Evolutionary conservation across 306 rosid species (phyloP).

Genomic region (Vigna radiata): DNA sequence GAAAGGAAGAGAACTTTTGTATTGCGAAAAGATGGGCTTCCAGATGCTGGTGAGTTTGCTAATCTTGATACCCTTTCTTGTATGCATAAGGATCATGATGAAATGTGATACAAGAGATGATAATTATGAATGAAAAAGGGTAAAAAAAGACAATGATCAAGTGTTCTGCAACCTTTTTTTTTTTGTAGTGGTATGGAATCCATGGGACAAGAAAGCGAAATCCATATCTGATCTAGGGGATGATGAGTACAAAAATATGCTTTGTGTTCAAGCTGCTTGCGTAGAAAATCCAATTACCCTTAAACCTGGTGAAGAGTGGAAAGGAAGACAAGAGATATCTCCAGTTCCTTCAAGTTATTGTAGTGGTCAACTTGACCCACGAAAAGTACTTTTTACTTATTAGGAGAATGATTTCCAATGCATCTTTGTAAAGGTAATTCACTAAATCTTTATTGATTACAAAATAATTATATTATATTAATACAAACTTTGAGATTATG

Average conservation of each 20-base stretch:
- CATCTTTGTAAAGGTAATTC: conserved; percentile 55
- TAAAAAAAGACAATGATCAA: neutral
- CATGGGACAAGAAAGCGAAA: conserved; percentile 86
- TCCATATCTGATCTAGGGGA: conserved; percentile 71
- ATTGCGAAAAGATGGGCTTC: conserved; percentile 78
- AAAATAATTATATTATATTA: neutral
- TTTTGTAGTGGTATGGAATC: conserved; percentile 78
- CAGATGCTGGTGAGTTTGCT: conserved; percentile 75
- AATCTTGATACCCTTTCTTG: neutral
- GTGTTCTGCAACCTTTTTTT: neutral
- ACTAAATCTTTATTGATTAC: conserved; percentile 22
- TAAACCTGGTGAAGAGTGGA: conserved; percentile 92
- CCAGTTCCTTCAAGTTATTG: conserved; percentile 77
- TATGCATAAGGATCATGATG: conserved; percentile 8
- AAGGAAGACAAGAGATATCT: conserved; percentile 77
- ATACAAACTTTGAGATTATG: neutral
- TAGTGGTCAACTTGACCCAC: conserved; percentile 82
- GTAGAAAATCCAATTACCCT: conserved; percentile 68
- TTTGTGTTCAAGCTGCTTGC: conserved; percentile 79
- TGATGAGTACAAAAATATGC: conserved; percentile 69
- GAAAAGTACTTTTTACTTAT: conserved; percentile 41
- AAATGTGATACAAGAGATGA: conserved; percentile 11
- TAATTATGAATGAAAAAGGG: neutral
- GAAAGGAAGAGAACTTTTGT: conserved; percentile 81
- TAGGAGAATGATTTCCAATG: conserved; percentile 40